phyloP scores from a whole-genome alignment of 2,329 filamentous ascomycete species.

The Fusarium beomiforme region DNA sequence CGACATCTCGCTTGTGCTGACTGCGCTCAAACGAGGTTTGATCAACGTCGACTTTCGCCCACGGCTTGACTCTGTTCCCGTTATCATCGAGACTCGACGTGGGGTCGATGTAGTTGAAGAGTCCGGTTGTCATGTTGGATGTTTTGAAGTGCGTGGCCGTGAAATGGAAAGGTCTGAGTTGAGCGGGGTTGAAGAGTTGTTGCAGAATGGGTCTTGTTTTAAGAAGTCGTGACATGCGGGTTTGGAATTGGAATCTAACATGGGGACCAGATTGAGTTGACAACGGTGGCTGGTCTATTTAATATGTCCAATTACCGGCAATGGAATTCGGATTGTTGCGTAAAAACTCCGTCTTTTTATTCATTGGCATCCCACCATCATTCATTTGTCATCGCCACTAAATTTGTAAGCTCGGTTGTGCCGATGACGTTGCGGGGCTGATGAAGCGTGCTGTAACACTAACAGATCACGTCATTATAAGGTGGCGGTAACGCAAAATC shows the following conservation, averaged over 20 bases:
- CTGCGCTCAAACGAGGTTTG: slow-evolving; percentile 33
- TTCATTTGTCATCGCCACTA: slow-evolving; percentile 18
- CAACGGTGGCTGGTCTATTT: background rate
- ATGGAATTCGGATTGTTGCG: background rate
- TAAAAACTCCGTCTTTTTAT: slow-evolving; percentile 11
- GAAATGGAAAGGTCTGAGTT: background rate
- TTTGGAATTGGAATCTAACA: background rate
- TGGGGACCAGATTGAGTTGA: background rate
- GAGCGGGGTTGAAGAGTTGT: slow-evolving; percentile 12
- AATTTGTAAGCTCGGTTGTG: slow-evolving; percentile 15
- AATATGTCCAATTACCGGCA: background rate
- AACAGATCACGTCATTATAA: background rate
- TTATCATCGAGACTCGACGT: slow-evolving; percentile 22
- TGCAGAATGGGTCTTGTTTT: background rate
- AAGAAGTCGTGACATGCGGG: slow-evolving; percentile 4
- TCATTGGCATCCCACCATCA: slow-evolving; percentile 11
- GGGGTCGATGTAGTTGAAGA: slow-evolving; percentile 32
- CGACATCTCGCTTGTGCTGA: slow-evolving; percentile 31
- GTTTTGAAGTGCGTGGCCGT: background rate
- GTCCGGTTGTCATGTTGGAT: slow-evolving; percentile 28
- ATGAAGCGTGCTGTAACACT: background rate
- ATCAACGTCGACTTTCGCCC: slow-evolving; percentile 41
- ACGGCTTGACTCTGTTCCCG: slow-evolving; percentile 25
- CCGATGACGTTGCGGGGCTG: slow-evolving; percentile 24
- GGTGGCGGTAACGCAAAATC: rapidly evolving